These are phyloP conservation scores for Dryadomyces quercivorus DNA, from an alignment of 2,329 filamentous ascomycete species.

Conservation along the genomic window DNA sequence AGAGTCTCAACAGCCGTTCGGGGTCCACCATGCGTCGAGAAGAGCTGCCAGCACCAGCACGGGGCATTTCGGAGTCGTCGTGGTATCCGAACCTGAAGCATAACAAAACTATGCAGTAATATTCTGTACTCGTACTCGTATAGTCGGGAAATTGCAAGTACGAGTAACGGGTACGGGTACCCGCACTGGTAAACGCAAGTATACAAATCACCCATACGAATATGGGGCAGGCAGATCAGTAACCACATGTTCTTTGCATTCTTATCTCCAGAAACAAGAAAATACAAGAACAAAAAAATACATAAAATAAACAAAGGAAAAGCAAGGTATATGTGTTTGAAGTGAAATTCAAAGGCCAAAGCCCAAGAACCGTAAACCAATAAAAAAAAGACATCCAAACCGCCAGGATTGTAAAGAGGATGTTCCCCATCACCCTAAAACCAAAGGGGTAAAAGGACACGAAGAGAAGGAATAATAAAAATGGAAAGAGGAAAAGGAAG, in stretches of 20 bases:
- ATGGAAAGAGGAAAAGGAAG: neutral
- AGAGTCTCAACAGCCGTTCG: neutral
- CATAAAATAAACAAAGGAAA: neutral
- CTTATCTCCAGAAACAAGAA: neutral
- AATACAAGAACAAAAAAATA: neutral
- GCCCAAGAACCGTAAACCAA: neutral
- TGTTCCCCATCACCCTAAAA: neutral
- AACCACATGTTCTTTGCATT: neutral
- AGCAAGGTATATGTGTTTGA: neutral
- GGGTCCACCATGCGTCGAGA: too few species aligned
- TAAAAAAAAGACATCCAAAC: neutral
- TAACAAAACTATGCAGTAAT: too few species aligned
- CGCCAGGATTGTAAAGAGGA: neutral
- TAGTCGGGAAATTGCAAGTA: too few species aligned
- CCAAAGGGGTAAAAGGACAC: neutral
- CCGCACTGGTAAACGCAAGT: neutral
- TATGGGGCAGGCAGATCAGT: neutral
- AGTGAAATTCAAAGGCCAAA: too few species aligned
- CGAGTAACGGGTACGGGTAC: neutral
- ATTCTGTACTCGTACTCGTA: too few species aligned
- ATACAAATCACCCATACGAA: neutral
- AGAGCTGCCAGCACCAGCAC: too few species aligned
- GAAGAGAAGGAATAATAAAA: neutral
- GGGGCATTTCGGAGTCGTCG: too few species aligned
- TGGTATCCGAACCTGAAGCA: too few species aligned